Evolutionary conservation across 768 basidiomycete species (phyloP), one percentile per base, ranked within the genome.

Genomic region (Suillus americanus): DNA sequence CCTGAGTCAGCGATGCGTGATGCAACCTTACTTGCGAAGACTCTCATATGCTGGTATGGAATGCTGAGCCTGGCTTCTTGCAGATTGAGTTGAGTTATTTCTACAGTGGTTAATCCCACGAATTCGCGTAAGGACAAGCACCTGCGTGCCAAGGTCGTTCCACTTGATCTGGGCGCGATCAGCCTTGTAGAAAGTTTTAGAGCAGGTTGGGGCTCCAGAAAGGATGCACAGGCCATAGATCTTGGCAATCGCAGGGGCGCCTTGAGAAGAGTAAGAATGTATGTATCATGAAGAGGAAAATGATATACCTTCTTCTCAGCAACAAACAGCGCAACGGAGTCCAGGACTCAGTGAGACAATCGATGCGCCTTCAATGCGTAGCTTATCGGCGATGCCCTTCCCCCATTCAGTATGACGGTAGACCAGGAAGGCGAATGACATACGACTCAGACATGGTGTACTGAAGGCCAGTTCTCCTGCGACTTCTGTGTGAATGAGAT

Each of bases 91-190:
- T n/a, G n/a, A n/a, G n/a, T n/a, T n/a, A n/a, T n/a, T n/a, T n/a
- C n/a, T n/a, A n/a, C n/a, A n/a, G n/a, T n/a, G n/a, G n/a, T n/a
- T n/a, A n/a, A n/a, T n/a, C n/a, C n/a, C n/a, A n/a, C n/a, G n/a
- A n/a, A n/a, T n/a, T n/a, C n/a, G 94, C 0, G 97, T 96, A 43
- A 98, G 78, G 65, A 98, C 84, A 62, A 99, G 81, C 2, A 95
- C 91, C 72, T 94, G 93, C 0, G 95, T 97, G 23, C 97, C 97
- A 20, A 95, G 85, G 8, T 86, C 87, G 73, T 98, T 99, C 97
- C 97, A 99, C 78, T 98, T 98, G 78, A 99, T 89, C 71, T 87
- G 86, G 3, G 93, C 86, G 55, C 91, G 89, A 79, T 99, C 95
- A 1, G 95, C 86, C 16, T 98, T 84, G 78, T 97, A 98, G 76